Conservation (phyloP, 2,329 filamentous ascomycete species). For the Neopestalotiopsis sp. region DNA sequence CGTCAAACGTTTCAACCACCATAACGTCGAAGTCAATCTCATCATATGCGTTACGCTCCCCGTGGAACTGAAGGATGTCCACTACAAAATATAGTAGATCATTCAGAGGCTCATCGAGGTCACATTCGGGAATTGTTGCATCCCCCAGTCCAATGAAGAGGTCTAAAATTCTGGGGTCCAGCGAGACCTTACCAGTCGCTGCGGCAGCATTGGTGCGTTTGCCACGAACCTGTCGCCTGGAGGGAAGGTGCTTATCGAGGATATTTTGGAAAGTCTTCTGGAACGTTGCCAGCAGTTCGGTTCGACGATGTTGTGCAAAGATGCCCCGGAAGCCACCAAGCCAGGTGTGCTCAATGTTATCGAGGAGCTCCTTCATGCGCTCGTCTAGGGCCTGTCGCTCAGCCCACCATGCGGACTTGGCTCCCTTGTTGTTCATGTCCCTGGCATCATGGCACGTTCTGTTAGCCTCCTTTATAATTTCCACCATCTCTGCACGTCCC, state of each 20-base stretch:
- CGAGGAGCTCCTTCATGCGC: slow-evolving; percentile 77
- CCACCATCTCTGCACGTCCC: slow-evolving; percentile 78
- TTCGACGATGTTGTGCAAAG: slow-evolving; percentile 77
- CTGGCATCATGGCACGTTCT: slow-evolving; percentile 77
- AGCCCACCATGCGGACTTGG: slow-evolving; percentile 87
- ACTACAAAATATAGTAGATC: slow-evolving; percentile 96
- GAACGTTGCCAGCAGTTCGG: slow-evolving; percentile 74
- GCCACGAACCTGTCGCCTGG: slow-evolving; percentile 67
- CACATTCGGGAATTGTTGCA: slow-evolving; percentile 67
- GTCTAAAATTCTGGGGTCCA: slow-evolving; percentile 74
- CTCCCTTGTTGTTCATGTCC: slow-evolving; percentile 75
- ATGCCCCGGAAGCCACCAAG: slow-evolving; percentile 93
- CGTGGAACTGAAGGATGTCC: slow-evolving; percentile 95
- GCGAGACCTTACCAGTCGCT: slow-evolving; percentile 45
- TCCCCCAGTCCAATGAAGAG: slow-evolving; percentile 87
- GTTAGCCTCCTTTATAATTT: slow-evolving; percentile 84
- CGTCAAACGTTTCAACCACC: slow-evolving; percentile 86
- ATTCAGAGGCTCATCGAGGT: slow-evolving; percentile 87
- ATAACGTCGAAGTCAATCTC: slow-evolving; percentile 96
- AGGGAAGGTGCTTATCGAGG: slow-evolving; percentile 85
- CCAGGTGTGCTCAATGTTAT: slow-evolving; percentile 92
- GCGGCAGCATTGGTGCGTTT: slow-evolving; percentile 56
- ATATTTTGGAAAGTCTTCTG: slow-evolving; percentile 78
- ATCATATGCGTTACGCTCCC: slow-evolving; percentile 95
- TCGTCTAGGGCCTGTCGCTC: slow-evolving; percentile 81